Conservation (phyloP, 495 filamentous ascomycete species). For the Amniculicola lignicola region DNA sequence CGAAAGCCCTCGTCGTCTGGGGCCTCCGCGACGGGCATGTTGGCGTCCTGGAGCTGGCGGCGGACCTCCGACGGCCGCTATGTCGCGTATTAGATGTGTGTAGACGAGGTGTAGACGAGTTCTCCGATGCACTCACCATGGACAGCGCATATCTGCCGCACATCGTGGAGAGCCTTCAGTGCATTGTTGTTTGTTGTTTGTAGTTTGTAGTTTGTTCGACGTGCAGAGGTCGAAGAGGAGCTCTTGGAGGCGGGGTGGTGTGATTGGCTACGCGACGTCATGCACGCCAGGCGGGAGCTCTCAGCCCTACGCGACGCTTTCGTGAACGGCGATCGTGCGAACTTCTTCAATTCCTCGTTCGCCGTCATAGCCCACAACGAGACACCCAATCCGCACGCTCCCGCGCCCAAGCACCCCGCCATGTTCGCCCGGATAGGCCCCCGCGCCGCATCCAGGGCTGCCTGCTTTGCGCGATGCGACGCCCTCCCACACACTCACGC, state of each 20-base stretch:
- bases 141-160: constrained; percentile 83
- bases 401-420: background rate
- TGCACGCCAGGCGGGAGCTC: constrained; percentile 3
- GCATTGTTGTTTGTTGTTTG: constrained; percentile 15
- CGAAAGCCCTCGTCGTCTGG: constrained; percentile 69
- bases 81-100: constrained; percentile 38
- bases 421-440: constrained; percentile 28
- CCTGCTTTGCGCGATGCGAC: constrained; percentile 20
- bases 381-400: background rate
- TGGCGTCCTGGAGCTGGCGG: constrained; percentile 64
- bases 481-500: constrained; percentile 12
- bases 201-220: no score
- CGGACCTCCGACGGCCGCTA: constrained; percentile 64
- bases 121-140: constrained; percentile 68
- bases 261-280: constrained; percentile 28
- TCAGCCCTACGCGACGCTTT: constrained; percentile 25
- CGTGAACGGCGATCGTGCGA: background rate
- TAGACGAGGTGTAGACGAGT: background rate
- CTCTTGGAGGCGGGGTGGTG: no score
- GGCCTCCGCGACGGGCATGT: constrained; percentile 74
- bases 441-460: constrained; percentile 12
- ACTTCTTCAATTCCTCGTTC: background rate
- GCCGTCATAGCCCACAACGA: background rate
- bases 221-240: no score
- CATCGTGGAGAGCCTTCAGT: constrained; percentile 50